Evolutionary conservation across 257 asterid genomes (phyloP).

Genomic region (Datura wrightii): DNA sequence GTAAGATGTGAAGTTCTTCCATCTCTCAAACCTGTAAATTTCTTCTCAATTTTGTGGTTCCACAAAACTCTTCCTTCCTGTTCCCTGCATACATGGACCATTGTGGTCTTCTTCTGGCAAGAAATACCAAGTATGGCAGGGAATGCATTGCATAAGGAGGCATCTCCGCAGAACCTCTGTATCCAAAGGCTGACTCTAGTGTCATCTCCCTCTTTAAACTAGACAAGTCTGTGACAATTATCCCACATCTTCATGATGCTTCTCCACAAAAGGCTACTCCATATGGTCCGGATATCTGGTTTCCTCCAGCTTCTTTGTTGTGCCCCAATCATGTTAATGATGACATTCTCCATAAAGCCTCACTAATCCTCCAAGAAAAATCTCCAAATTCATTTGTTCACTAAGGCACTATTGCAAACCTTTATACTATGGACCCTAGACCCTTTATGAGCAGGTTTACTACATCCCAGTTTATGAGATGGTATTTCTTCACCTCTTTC

Average conservation of each 20-base stretch:
- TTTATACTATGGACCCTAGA: background rate
- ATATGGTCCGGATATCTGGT: conserved; percentile 12
- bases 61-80: conserved; percentile 22
- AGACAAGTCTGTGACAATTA: background rate
- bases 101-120: background rate
- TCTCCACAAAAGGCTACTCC: conserved; percentile 10
- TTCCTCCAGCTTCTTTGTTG: conserved; percentile 9
- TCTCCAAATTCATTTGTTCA: background rate
- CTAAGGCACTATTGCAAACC: conserved; percentile 14
- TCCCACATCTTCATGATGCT: background rate
- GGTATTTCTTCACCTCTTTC: conserved; percentile 18
- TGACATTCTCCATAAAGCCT: conserved; percentile 7
- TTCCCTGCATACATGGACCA: background rate
- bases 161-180: background rate
- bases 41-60: conserved; percentile 18
- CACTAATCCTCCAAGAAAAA: background rate
- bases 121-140: background rate
- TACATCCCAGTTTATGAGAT: conserved; percentile 21
- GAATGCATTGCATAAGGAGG: conserved; percentile 27
- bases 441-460: background rate
- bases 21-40: conserved; percentile 13
- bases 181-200: background rate
- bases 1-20: conserved; percentile 18
- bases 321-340: conserved; percentile 8
- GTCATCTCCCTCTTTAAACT: conserved; percentile 13